These are phyloP conservation scores for Chrysoporthe austroafricana DNA, from an alignment of 2,329 filamentous ascomycete species.

Conservation along the genomic window DNA sequence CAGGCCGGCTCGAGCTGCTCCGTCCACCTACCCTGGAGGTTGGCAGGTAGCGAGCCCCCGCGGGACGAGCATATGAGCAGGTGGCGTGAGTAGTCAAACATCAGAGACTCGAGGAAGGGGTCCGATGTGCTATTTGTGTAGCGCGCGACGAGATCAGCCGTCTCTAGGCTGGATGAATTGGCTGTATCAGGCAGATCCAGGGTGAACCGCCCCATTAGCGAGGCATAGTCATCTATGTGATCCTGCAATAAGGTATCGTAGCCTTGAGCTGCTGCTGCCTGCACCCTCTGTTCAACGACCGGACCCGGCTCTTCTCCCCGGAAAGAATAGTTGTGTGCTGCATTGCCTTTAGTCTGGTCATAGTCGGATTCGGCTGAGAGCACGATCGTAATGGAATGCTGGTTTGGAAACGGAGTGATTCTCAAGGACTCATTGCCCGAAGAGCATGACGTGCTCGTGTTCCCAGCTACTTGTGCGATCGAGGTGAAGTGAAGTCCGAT, in stretches of 20 bases:
- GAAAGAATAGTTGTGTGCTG: constrained; percentile 49
- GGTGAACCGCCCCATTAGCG: constrained; percentile 44
- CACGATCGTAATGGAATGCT: constrained; percentile 43
- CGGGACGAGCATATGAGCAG: constrained; percentile 60
- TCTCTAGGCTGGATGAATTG: constrained; percentile 45
- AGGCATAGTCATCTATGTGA: constrained; percentile 48
- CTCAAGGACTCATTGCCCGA: constrained; percentile 33
- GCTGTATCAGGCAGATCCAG: constrained; percentile 50
- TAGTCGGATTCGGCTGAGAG: constrained; percentile 54
- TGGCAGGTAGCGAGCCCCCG: constrained; percentile 55
- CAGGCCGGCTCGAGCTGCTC: constrained; percentile 43
- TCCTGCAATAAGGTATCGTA: constrained; percentile 37
- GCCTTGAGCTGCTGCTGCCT: constrained; percentile 39
- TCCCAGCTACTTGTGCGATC: constrained; percentile 38
- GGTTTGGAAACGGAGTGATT: constrained; percentile 33
- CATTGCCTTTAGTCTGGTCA: constrained; percentile 52
- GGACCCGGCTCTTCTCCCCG: constrained; percentile 49
- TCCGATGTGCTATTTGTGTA: constrained; percentile 43
- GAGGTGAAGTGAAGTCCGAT: constrained; percentile 51
- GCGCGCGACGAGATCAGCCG: constrained; percentile 30
- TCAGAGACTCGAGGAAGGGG: constrained; percentile 55
- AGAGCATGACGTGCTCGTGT: constrained; percentile 20
- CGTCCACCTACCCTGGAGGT: constrained; percentile 61
- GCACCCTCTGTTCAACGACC: constrained; percentile 41
- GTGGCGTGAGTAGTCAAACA: constrained; percentile 58